Conservation (phyloP, 352 stramenopile genomes). For the Pythium aristosporum region DNA sequence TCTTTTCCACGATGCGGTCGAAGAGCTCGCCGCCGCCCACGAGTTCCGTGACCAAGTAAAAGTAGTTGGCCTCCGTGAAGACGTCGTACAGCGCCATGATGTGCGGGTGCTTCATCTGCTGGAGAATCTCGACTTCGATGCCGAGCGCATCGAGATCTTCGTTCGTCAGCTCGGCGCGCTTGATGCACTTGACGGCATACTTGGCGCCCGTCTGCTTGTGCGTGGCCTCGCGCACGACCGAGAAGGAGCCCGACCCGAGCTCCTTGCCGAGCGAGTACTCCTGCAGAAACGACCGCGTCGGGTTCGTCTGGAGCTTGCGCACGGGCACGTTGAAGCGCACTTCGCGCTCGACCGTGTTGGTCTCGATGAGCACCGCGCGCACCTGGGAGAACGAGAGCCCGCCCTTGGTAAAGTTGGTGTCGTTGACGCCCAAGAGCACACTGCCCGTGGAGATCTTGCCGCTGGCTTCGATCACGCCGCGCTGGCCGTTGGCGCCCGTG, state of each 20-base stretch:
- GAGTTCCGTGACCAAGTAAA: slow-evolving; percentile 98
- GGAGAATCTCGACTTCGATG: slow-evolving; percentile 72
- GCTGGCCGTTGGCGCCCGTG: slow-evolving; percentile 37
- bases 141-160: slow-evolving; percentile 67
- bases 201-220: slow-evolving; percentile 41
- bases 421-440: slow-evolving; percentile 71
- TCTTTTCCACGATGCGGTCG: slow-evolving; percentile 87
- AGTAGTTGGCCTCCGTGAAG: slow-evolving; percentile 91
- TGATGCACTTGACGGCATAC: slow-evolving; percentile 85
- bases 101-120: slow-evolving; percentile 86
- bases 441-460: slow-evolving; percentile 33
- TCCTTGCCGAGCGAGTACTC: slow-evolving; percentile 54
- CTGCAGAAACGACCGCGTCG: slow-evolving; percentile 49
- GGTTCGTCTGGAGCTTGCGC: slow-evolving; percentile 37
- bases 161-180: slow-evolving; percentile 63
- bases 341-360: slow-evolving; percentile 47
- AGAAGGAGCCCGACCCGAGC: slow-evolving; percentile 59
- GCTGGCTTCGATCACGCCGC: slow-evolving; percentile 35
- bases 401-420: slow-evolving; percentile 55
- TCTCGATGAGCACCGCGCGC: slow-evolving; percentile 69
- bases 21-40: slow-evolving; percentile 89
- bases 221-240: slow-evolving; percentile 47
- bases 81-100: slow-evolving; percentile 91
- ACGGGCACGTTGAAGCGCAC: slow-evolving; percentile 68
- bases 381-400: slow-evolving; percentile 63